Evolutionary conservation across 2,329 filamentous ascomycete genomes (phyloP).

Genomic region (Colletotrichum spaethianum): DNA sequence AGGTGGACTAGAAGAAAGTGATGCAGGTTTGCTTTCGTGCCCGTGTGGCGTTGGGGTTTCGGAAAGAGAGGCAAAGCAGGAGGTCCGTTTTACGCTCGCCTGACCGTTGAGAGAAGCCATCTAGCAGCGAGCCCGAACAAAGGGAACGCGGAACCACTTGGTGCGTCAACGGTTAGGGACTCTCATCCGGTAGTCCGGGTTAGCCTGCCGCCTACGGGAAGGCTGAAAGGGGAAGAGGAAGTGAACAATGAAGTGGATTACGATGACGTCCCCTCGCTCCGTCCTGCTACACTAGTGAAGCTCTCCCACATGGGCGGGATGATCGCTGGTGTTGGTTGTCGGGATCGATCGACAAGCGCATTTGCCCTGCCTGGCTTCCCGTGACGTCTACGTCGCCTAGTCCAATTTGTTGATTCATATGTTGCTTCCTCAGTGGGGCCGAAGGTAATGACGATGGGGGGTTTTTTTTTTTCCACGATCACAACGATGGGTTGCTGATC

Average conservation of each 20-base stretch:
- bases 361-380: background rate
- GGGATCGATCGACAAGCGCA: background rate
- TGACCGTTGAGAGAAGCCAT: slow-evolving; percentile 1
- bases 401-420: background rate
- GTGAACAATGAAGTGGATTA: background rate
- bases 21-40: background rate
- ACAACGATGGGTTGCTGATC: background rate
- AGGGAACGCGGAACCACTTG: background rate
- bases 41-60: slow-evolving; percentile 19
- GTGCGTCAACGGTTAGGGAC: background rate
- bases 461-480: no score
- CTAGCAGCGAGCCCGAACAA: slow-evolving; percentile 1
- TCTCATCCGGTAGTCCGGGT: background rate
- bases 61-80: background rate
- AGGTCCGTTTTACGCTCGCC: slow-evolving; percentile 5
- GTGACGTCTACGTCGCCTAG: background rate
- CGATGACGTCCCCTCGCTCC: background rate
- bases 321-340: background rate
- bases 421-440: background rate
- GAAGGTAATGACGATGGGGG: background rate
- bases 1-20: background rate
- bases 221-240: background rate
- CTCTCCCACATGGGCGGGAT: background rate
- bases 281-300: background rate
- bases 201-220: background rate